Evolutionary conservation across 1,139 yeast genomes (phyloP), one percentile per base, ranked within the genome.

Genomic region (Eremothecium sinecaudum): DNA sequence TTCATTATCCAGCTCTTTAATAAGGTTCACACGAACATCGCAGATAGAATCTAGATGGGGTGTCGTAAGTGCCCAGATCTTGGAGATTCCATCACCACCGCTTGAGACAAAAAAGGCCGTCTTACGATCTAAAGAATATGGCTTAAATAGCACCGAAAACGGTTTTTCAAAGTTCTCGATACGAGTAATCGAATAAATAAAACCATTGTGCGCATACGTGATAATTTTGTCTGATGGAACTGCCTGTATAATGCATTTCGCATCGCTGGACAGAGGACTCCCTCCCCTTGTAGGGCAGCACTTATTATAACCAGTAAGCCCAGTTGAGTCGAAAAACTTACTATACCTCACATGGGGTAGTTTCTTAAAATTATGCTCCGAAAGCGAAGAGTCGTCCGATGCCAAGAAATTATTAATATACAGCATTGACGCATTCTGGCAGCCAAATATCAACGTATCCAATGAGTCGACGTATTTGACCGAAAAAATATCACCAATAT

Each of bases 401-500:
- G 35, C 38, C 32, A 54, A 45, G 30, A 52, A 50, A 33, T 65
- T 63, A 22, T 55, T 55, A 42, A 83, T 74, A 78, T 83, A 87
- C 25, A 83, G 71, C 15, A 90, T 71, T 1, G 90, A 73, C 1
- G 97, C 95, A 53, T 87, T 87, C 56, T 90, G 97, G 8, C 94
- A 79, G 1, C 98, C 98, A 46, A 84, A 72, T 44, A 78, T 83
- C 8, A 90, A 62, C 0, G 84, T 73, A 32, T 75, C 69, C 10
- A 71, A 56, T 1, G 61, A 47, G 14, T 73, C 73, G 19, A 79
- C 69, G 75, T 92, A 84, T 4, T 76, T 71, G 21, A 90, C 62
- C 4, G 94, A 79, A 53, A 90, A 87, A 13, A 90, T 79, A 56
- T 90, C 98, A 28, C 98, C 98, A 34, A 90, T 80, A 59, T 90